Evolutionary conservation across 257 asterid species (phyloP).

Genomic region (Solanum corneliomulleri): DNA sequence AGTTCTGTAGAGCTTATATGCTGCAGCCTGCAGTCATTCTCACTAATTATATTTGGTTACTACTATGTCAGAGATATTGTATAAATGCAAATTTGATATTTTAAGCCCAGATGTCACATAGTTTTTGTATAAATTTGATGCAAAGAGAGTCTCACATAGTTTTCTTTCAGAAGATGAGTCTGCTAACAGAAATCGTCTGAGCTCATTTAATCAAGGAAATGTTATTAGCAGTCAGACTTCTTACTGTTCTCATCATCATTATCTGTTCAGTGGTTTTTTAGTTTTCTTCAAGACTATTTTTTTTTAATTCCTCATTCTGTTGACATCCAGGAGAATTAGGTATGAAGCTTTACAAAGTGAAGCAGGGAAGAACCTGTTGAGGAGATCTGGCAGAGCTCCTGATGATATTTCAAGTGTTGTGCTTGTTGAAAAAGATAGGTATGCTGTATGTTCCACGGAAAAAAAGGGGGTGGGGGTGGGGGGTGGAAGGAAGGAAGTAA

Average conservation of each 20-base stretch:
- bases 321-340: conserved; percentile 55
- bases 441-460: background rate
- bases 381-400: conserved; percentile 88
- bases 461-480: background rate
- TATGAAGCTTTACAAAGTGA: conserved; percentile 91
- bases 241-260: background rate
- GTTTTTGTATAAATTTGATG: background rate
- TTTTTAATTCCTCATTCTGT: background rate
- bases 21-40: background rate
- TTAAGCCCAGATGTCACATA: background rate
- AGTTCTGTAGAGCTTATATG: background rate
- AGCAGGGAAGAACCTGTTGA: conserved; percentile 69
- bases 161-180: background rate
- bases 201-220: background rate
- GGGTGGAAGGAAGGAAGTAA: background rate
- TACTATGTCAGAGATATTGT: background rate
- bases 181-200: background rate
- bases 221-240: background rate
- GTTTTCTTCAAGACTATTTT: background rate
- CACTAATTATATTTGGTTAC: background rate
- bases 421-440: conserved; percentile 81
- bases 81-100: background rate
- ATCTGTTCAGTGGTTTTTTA: background rate
- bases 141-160: background rate
- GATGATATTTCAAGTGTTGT: conserved; percentile 97